These are phyloP conservation scores for Yamadazyma epiphylla DNA, from an alignment of 1,139 yeast genomes.

Conservation along the genomic window DNA sequence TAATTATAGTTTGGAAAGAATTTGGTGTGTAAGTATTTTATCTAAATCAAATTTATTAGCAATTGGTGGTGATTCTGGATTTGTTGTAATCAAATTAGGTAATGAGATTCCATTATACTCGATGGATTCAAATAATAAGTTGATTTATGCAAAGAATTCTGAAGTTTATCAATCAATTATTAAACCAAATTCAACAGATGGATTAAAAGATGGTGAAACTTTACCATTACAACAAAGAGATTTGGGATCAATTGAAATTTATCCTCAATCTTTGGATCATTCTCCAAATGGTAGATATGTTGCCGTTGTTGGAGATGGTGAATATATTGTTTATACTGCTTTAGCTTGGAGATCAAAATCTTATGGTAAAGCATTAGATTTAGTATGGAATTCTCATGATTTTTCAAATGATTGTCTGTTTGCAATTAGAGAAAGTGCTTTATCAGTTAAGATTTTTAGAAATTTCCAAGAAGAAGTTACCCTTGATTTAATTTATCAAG, in stretches of 20 bases:
- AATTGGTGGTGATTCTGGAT: constrained; percentile 93
- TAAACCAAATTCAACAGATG: constrained; percentile 60
- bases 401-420: constrained; percentile 61
- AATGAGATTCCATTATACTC: constrained; percentile 92
- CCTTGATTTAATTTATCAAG: constrained; percentile 65
- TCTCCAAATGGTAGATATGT: constrained; percentile 98
- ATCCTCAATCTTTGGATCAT: constrained; percentile 81
- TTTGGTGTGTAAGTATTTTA: constrained; percentile 89
- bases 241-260: constrained; percentile 86
- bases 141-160: constrained; percentile 86
- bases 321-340: constrained; percentile 92
- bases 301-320: constrained; percentile 97
- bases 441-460: constrained; percentile 67
- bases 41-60: constrained; percentile 79
- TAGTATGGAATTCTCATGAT: constrained; percentile 90
- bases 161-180: constrained; percentile 85
- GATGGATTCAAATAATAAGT: constrained; percentile 88
- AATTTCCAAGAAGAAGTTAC: constrained; percentile 78
- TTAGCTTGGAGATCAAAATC: constrained; percentile 97
- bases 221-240: constrained; percentile 78
- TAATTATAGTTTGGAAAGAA: constrained; percentile 89
- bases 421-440: constrained; percentile 73
- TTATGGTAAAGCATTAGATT: constrained; percentile 86
- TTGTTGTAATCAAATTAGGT: constrained; percentile 81
- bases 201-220: constrained; percentile 76